Base-by-base conservation (phyloP, 345 rosid genomes). In the Gossypium ekmanianum region DNA sequence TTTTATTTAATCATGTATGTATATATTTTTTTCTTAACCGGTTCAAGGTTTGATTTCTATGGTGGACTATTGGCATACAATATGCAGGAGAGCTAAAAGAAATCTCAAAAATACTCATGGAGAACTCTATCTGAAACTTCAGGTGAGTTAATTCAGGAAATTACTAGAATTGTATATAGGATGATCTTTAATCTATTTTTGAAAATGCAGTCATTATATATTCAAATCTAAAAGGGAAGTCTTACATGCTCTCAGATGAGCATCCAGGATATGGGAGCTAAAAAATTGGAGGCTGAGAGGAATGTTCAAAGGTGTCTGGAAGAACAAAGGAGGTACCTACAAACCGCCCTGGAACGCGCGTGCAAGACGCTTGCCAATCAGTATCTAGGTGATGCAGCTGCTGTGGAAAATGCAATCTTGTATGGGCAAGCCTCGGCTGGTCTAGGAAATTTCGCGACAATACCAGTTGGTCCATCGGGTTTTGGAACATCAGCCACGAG, bases 91-190 rank as follows among this genome's bases (percentile, higher is more conserved):
- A 58, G 45, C 34, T 66, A 59, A 47, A 61, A 52, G 52, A 76
- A 14, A 10, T 34, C 22, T 45, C 11, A 18, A 45, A 41, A 76
- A 24, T 2, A 11, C 4, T 51, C 69, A 11, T 4, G 73, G 43
- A 24, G 10, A 34, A 3, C 67, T 56, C 7, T 29, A 57, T 68
- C 62, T 22, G 76, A 58, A 73, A 55, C 39, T 71, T 14, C 27
- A 74, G 75, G 86, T 74, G 75, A 71, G 62, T 44, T 27, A 20
- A 18, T 29, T n/a, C 39, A n/a, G 7, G 12, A 64, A 8, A 11
- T 41, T 64, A 4, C 3, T 11, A 44, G 71, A 20, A 44, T 27
- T 0, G 48, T 8, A 52, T n/a, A 34, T 34, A 34, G 41, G 41
- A 34, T 34, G 41, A 34, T 34, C 41, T 5, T 34, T 34, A 34